phyloP scores from a whole-genome alignment of 116 monocot genomes.

The Cymodocea nodosa region DNA sequence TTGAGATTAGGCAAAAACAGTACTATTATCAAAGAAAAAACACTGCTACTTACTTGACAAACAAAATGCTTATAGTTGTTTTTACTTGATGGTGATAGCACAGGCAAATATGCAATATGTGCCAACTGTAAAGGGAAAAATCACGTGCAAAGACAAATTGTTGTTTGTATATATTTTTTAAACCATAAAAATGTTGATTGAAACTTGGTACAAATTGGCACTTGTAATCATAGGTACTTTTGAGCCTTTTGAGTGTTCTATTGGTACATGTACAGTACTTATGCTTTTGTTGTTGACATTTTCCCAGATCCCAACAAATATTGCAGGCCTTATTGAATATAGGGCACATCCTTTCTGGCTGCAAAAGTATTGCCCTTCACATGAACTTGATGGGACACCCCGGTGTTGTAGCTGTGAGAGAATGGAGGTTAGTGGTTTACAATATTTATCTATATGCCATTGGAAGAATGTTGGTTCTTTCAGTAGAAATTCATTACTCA shows the following conservation, averaged over 20 bases:
- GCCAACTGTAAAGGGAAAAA: too few species aligned
- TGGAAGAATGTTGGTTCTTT: not conserved
- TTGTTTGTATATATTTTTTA: too few species aligned
- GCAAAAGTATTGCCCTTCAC: constrained; percentile 92
- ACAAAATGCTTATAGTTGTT: too few species aligned
- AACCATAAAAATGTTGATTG: too few species aligned
- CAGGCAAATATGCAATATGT: too few species aligned
- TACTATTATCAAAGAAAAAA: too few species aligned
- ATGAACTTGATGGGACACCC: constrained; percentile 76
- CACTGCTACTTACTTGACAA: too few species aligned
- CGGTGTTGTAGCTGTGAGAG: constrained; percentile 93
- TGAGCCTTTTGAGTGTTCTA: not conserved
- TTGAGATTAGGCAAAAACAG: too few species aligned
- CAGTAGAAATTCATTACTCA: not conserved
- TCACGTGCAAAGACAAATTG: too few species aligned
- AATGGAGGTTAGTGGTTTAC: constrained; percentile 52
- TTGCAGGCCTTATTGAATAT: constrained; percentile 82
- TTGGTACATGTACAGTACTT: not conserved
- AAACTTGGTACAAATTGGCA: too few species aligned
- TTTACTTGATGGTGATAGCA: too few species aligned
- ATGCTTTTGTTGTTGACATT: not conserved
- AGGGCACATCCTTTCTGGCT: constrained; percentile 94
- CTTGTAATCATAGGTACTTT: not conserved
- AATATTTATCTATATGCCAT: not conserved
- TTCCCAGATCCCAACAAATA: constrained; percentile 78